Evolutionary conservation across 371 early-diverging fungal species (phyloP).

Genomic region (Syncephalastrum racemosum): DNA sequence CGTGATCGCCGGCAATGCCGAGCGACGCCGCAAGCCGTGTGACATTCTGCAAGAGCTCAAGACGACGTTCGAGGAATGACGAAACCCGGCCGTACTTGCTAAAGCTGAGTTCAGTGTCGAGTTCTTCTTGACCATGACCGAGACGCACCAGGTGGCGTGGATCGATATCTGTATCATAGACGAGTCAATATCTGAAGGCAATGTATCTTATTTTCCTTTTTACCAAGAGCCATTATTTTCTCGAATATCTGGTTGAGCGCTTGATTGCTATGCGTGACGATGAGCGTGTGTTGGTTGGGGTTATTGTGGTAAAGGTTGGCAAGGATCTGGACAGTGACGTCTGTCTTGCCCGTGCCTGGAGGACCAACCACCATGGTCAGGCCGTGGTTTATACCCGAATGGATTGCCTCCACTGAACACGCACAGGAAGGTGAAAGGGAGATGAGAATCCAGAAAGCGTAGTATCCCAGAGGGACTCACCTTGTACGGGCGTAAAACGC

Average conservation of each 20-base stretch:
- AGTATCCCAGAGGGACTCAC: conserved; percentile 19
- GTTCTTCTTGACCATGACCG: conserved; percentile 92
- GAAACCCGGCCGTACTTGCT: conserved; percentile 92
- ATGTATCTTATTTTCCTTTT: not conserved
- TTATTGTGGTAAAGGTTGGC: conserved; percentile 89
- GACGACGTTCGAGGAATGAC: conserved; percentile 84
- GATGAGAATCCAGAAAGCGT: not conserved
- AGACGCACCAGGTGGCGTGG: conserved; percentile 90
- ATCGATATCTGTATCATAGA: conserved; percentile 71
- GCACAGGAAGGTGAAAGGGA: conserved; percentile 2
- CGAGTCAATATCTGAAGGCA: not conserved
- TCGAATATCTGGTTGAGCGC: conserved; percentile 95
- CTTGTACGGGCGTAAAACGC: conserved; percentile 84
- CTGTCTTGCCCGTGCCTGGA: conserved; percentile 97
- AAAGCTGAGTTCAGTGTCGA: conserved; percentile 78
- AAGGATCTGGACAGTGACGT: conserved; percentile 94
- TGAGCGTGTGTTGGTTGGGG: conserved; percentile 85
- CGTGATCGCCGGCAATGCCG: conserved; percentile 77
- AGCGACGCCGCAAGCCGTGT: conserved; percentile 73
- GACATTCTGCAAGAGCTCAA: conserved; percentile 74
- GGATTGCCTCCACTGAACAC: conserved; percentile 73
- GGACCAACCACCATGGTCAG: conserved; percentile 93
- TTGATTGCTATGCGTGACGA: conserved; percentile 95
- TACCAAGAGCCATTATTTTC: conserved; percentile 75
- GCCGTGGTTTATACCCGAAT: conserved; percentile 80